Base-by-base conservation (phyloP, 2,329 filamentous ascomycete genomes). In the Colletotrichum filicis region DNA sequence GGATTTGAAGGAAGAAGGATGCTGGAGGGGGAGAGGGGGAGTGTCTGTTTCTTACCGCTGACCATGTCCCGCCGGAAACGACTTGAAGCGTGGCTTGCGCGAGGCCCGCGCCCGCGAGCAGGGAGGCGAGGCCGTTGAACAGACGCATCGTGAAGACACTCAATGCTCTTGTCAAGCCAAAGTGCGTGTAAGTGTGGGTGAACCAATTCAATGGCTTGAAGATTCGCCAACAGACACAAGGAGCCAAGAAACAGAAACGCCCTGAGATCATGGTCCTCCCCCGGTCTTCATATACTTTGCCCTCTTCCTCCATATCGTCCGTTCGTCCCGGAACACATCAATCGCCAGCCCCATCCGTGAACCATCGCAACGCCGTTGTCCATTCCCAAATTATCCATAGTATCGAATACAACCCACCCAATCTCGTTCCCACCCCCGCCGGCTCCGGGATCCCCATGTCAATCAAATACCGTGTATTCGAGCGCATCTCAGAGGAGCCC, bases 41-140 rank as follows among this genome's bases (percentile, higher is more conserved):
- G 22, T n/a, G 2, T 52, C 11, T 69, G 59, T 32, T 24, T 19
- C 80, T 66, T 75, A 85, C 84, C 9, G 83, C 82, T 7, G 85
- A 87, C 85, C 85, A 87, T 22, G 85, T 87, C 1, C 79, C 85
- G 3, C 85, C 86, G 0, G 86, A 80, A 0, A 87, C 80, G 19
- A 86, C 73, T 63, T 85, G 82, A 5, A 84, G 71, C 5, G 77
- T 71, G 26, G 74, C 74, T 59, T 74, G 35, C 14, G 53, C 63
- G 52, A 74, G 37, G 52, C 52, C 35, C 16, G 52, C 68, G 32
- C 52, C 71, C n/a, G 57, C 57, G 14, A 72, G 63, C n/a, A 74
- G 52, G 24, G 32, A 58, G 26, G 68, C 28, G 9, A 71, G 32
- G 37, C 26, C 14, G 52, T 53, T 42, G n/a, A 72, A 35, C n/a